A percentile compares a stretch with the other conserved stretches of the same genome.
Conservation (phyloP, 345 rosid species). For the Cardiospermum halicacabum region DNA sequence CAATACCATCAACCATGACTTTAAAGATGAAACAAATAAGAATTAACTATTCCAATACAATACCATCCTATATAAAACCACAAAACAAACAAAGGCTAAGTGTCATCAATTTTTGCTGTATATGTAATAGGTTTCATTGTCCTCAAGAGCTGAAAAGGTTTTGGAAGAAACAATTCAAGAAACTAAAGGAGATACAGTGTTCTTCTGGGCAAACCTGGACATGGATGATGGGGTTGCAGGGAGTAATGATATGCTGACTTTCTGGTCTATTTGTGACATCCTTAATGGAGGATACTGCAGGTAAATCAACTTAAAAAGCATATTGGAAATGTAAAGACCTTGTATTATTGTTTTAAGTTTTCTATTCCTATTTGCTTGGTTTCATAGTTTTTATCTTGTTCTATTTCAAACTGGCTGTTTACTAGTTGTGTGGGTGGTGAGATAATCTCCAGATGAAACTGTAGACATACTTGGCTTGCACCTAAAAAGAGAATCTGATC, state of each 20-base stretch:
- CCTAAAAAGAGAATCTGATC: not conserved
- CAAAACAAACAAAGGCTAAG: no score
- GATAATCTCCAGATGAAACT: not conserved
- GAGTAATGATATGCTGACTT: slow-evolving; percentile 39
- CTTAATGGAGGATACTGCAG: slow-evolving; percentile 74
- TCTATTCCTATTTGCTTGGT: not conserved
- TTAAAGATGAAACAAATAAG: no score
- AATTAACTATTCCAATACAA: no score
- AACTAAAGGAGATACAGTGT: slow-evolving; percentile 54
- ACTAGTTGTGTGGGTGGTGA: not conserved
- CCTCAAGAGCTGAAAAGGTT: slow-evolving; percentile 54
- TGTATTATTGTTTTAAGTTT: not conserved
- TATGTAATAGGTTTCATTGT: slow-evolving; percentile 56
- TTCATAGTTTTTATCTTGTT: not conserved
- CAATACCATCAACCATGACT: no score
- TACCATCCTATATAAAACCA: no score
- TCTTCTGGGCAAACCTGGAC: slow-evolving; percentile 65
- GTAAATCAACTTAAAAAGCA: slow-evolving; percentile 26
- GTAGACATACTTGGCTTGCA: not conserved
- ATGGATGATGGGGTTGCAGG: slow-evolving; percentile 39
- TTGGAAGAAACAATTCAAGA: slow-evolving; percentile 51
- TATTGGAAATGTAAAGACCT: slow-evolving; percentile 7
- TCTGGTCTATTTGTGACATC: slow-evolving; percentile 79
- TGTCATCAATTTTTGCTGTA: no score
- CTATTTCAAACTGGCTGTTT: not conserved